A percentile compares a stretch with the other conserved stretches of the same genome.
phyloP scores from a whole-genome alignment of 106 monocot genomes.

The Alisma plantagoaquatica region DNA sequence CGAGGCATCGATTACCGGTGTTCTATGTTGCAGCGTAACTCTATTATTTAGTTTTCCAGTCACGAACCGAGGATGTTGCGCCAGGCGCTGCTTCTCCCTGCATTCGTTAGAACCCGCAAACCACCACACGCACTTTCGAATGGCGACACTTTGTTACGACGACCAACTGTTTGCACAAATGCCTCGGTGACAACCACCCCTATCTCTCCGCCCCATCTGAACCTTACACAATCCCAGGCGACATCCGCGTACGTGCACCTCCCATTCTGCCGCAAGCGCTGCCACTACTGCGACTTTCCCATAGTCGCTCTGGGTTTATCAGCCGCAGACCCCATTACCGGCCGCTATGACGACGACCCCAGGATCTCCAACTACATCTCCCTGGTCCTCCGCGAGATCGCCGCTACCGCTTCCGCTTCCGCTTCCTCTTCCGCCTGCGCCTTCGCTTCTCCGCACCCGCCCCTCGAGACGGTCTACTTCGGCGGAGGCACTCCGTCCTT shows the following conservation, averaged over 20 bases:
- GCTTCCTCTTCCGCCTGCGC: background rate
- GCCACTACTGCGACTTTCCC: conserved; percentile 98
- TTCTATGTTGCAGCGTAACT: no score
- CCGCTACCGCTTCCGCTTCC: conserved; percentile 19
- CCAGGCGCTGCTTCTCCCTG: no score
- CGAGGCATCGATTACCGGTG: no score
- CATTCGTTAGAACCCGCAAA: no score
- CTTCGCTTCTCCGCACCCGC: conserved; percentile 2
- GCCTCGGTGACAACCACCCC: conserved; percentile 5
- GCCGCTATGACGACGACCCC: conserved; percentile 46
- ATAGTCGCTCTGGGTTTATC: conserved; percentile 70
- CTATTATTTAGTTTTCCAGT: no score
- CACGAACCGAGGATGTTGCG: no score
- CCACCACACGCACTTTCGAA: no score
- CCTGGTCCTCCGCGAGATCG: conserved; percentile 70
- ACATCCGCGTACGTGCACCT: conserved; percentile 89
- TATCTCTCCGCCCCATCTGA: no score
- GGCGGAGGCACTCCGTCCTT: conserved; percentile 96
- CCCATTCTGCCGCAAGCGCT: conserved; percentile 95
- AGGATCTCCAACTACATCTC: conserved; percentile 56
- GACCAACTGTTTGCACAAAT: conserved; percentile 28
- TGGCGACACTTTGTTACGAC: conserved; percentile 3
- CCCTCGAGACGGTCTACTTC: conserved; percentile 73
- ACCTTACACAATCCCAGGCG: conserved; percentile 22
- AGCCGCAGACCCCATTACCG: conserved; percentile 3